Percentiles rank a stretch among this genome's conserved stretches.
These are phyloP conservation scores for Vanilla planifolia DNA, from an alignment of 106 monocot species.

Conservation along the genomic window DNA sequence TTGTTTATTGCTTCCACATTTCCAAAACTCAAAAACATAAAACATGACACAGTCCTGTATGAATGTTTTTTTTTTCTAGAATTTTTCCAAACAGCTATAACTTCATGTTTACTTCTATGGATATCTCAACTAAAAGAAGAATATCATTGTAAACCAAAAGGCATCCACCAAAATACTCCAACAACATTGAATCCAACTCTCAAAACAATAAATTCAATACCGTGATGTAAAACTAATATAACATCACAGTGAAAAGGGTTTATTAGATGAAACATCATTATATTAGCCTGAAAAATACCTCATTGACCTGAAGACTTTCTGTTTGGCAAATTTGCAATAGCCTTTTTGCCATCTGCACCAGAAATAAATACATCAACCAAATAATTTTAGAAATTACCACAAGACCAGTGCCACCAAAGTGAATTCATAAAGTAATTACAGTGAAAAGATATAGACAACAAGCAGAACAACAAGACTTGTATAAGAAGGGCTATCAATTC, in stretches of 20 bases:
- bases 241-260: background rate
- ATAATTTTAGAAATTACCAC: too few relatives aligned
- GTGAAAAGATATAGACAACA: too few relatives aligned
- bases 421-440: too few relatives aligned
- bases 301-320: slow-evolving; percentile 85
- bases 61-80: too few relatives aligned
- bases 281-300: slow-evolving; percentile 30
- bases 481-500: too few relatives aligned
- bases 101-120: too few relatives aligned
- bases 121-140: too few relatives aligned
- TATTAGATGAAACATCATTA: background rate
- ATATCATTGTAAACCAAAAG: background rate
- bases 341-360: slow-evolving; percentile 83
- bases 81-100: too few relatives aligned
- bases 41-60: background rate
- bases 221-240: background rate
- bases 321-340: slow-evolving; percentile 70
- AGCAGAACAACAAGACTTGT: too few relatives aligned
- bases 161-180: background rate
- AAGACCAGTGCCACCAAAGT: too few relatives aligned
- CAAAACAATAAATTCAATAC: background rate
- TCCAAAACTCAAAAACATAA: background rate
- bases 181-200: background rate
- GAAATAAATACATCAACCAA: background rate
- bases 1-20: background rate